Evolutionary conservation across 139 green algal species (phyloP), one percentile per base, ranked within the genome.

Genomic region (Auxenochlorella pyrenoidosa): DNA sequence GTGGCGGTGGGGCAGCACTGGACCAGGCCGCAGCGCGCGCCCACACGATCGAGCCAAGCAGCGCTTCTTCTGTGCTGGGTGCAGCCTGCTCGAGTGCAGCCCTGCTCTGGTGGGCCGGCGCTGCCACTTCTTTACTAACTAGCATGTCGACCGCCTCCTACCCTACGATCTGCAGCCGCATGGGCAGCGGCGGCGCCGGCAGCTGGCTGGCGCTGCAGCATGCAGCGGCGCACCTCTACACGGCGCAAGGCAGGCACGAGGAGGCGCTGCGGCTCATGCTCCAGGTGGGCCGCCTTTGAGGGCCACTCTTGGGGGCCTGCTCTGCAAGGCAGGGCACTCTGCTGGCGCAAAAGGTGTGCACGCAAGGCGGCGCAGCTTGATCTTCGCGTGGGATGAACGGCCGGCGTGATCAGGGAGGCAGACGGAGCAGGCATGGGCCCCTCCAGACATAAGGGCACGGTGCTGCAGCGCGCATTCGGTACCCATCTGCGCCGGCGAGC

Each of bases 201-300:
- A 89, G 90, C n/a, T 93, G 70, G 30, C 85, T 86, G 5, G 82
- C 81, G 59, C 89, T 98, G 83, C 92, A 94, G 90, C 91, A 96
- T 79, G 92, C 93, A 38, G 90, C 98, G 54, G 95, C 94, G 16
- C 91, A 94, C 88, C 92, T 98, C 84, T 98, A 98, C 90, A 89
- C 94, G 63, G 87, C 75, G 68, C 85, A 75, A 30, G 84, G 87
- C 38, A 70, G 80, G 80, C 41, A 85, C 30, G 80, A 85, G 63
- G 80, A 85, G 28, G 80, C 80, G 63, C 80, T 85, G 16, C 28
- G 51, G 40, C 38, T 85, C 22, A 34, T 77, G 86, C 44, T 90
- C 13, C 79, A 77, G 54, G 32, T 78, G 66, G 34, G 40, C 2
- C 16, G 47, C 47, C 47, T 40, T 81, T 34, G 21, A 41, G 44